These are phyloP conservation scores for Rhizopogon salebrosus DNA, from an alignment of 768 basidiomycete species.

Conservation along the genomic window DNA sequence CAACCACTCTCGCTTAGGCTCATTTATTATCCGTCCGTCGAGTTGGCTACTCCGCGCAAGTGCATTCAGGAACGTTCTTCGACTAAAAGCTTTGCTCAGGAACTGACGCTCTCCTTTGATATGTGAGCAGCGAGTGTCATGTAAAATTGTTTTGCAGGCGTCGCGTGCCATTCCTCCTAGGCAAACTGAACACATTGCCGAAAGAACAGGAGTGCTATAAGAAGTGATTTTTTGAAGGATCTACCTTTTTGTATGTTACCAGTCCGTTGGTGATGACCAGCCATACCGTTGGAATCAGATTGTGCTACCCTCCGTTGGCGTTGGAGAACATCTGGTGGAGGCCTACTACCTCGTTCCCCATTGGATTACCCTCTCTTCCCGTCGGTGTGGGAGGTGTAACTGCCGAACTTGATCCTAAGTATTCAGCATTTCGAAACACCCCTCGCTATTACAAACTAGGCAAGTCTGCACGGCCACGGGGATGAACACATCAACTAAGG, in stretches of 20 bases:
- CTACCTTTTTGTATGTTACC: background rate
- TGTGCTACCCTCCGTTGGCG: background rate
- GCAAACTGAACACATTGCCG: constrained; percentile 47
- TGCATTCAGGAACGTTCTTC: too few relatives aligned
- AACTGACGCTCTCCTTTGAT: constrained; percentile 51
- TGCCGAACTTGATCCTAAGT: too few relatives aligned
- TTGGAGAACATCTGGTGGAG: background rate
- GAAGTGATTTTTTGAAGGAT: constrained; percentile 29
- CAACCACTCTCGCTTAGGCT: constrained; percentile 55
- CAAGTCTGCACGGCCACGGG: too few relatives aligned
- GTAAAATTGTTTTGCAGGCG: constrained; percentile 27
- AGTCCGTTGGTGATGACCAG: too few relatives aligned
- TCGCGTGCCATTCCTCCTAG: constrained; percentile 66
- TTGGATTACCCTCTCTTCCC: background rate
- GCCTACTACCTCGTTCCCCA: background rate
- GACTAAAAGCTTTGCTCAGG: constrained; percentile 14
- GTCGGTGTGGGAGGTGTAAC: background rate
- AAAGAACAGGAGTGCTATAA: constrained; percentile 57
- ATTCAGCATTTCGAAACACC: background rate
- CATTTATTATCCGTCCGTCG: constrained; percentile 58
- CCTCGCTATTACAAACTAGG: too few relatives aligned
- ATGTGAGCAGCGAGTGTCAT: constrained; percentile 18
- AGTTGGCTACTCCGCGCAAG: too few relatives aligned
- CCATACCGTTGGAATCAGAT: background rate
- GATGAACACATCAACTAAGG: too few relatives aligned